Evolutionary conservation across 2,329 filamentous ascomycete genomes (phyloP).

Genomic region (Cytospora schulzeri): DNA sequence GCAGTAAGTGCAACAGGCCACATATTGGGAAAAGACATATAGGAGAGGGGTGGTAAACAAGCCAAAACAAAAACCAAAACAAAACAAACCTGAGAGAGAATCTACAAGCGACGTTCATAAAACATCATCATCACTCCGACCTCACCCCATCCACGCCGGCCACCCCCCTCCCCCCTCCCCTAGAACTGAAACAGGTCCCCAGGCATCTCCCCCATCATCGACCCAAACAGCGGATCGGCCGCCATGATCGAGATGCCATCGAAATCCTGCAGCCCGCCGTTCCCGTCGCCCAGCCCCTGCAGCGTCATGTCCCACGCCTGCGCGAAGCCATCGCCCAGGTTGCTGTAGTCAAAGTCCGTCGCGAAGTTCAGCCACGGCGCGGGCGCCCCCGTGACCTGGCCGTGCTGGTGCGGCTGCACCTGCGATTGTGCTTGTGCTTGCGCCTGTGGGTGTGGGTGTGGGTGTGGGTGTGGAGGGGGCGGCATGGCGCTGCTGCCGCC

Average conservation of each 20-base stretch:
- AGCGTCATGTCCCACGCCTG: slow-evolving; percentile 49
- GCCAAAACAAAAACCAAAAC: background rate
- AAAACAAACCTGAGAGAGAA: no score
- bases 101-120: background rate
- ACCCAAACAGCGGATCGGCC: slow-evolving; percentile 29
- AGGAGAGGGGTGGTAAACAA: background rate
- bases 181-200: slow-evolving; percentile 23
- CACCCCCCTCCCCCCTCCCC: no score
- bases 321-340: slow-evolving; percentile 44
- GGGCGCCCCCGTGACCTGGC: slow-evolving; percentile 20
- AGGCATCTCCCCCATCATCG: slow-evolving; percentile 17
- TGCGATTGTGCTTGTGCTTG: slow-evolving; percentile 19
- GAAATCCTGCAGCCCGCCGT: slow-evolving; percentile 27
- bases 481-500: slow-evolving; percentile 21
- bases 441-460: no score
- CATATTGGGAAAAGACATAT: background rate
- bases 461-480: slow-evolving; percentile 27
- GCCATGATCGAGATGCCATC: slow-evolving; percentile 19
- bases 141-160: no score
- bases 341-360: slow-evolving; percentile 40
- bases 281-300: slow-evolving; percentile 39
- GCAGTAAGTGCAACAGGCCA: background rate
- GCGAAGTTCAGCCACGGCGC: slow-evolving; percentile 38
- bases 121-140: background rate
- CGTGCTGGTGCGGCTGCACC: slow-evolving; percentile 28